Base-by-base conservation (phyloP, 106 monocot genomes). In the Posidonia australis region DNA sequence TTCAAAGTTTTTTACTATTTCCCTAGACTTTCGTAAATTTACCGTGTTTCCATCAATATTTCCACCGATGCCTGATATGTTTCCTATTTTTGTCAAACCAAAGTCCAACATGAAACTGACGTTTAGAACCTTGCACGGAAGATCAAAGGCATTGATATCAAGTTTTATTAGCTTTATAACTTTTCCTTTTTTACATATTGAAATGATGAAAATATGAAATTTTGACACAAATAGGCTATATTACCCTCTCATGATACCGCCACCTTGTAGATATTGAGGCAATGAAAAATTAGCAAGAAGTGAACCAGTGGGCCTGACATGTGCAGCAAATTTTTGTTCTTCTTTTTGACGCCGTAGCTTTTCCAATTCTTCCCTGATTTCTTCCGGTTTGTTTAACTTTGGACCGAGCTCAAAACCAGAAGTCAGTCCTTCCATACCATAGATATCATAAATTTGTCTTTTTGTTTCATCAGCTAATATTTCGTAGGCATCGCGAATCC, bases 381-480 rank as follows among this genome's bases (percentile, higher is more conserved):
- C 93, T 22, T 89, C 93, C 0, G 76, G 81, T 70, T 76, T 94
- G 58, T 32, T 94, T 55, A 94, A 77, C 67, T 76, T 84, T 20
- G 83, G 79, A 5, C 93, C 89, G 24, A 94, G 81, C 59, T 94
- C 93, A 68, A 86, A 69, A 0, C 89, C 84, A 3, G 89, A 89
- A 27, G 54, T 89, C 58, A 94, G 67, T 42, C 93, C 93, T 72
- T 89, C 93, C 93, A 89, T 86, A 23, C 93, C 93, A 80, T 94
- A 94, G 22, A 94, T 78, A 66, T 94, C 93, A 67, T 94, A 94
- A 14, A 94, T 89, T 64, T 82, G 80, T 20, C 89, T 81, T 69
- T 89, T 94, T 13, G 71, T 45, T 68, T 84, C 86, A 72, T 94
- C 84, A 14, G 75, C 64, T 63, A 94, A 76, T 32, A 94, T 74